phyloP scores from a whole-genome alignment of 345 rosid species.

The Eucalyptus virginea region DNA sequence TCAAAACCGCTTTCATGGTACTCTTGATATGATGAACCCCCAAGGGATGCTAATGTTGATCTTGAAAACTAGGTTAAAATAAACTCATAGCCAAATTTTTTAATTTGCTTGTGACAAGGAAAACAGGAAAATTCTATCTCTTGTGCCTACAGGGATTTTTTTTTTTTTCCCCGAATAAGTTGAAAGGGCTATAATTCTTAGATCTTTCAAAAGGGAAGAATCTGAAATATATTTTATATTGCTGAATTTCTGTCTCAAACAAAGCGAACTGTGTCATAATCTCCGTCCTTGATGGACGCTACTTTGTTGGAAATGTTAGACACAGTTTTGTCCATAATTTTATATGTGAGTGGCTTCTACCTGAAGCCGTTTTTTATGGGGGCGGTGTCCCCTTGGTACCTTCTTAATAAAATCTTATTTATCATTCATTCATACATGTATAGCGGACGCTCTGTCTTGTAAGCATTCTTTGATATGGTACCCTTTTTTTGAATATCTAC shows the following conservation, averaged over 20 bases:
- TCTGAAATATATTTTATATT: neutral
- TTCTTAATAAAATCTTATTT: neutral
- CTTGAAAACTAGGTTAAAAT: neutral
- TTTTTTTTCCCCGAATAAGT: neutral
- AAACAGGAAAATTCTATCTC: neutral
- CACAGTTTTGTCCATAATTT: neutral
- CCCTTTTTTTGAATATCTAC: neutral
- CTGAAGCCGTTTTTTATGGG: neutral
- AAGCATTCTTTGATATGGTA: neutral
- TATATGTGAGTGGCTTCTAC: neutral
- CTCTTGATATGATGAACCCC: neutral
- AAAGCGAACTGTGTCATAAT: neutral
- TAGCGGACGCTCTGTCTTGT: neutral
- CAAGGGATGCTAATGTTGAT: neutral
- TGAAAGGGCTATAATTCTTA: neutral
- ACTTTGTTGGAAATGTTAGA: neutral
- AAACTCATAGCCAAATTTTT: neutral
- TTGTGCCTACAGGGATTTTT: neutral
- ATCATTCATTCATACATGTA: neutral
- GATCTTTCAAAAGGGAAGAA: neutral
- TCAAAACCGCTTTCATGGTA: neutral
- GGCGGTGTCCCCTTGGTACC: neutral
- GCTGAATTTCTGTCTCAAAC: neutral
- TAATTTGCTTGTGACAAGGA: neutral
- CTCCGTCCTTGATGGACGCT: neutral